These are phyloP conservation scores for Tausonia pullulans DNA, from an alignment of 1,284 basidiomycete genomes.

Conservation along the genomic window DNA sequence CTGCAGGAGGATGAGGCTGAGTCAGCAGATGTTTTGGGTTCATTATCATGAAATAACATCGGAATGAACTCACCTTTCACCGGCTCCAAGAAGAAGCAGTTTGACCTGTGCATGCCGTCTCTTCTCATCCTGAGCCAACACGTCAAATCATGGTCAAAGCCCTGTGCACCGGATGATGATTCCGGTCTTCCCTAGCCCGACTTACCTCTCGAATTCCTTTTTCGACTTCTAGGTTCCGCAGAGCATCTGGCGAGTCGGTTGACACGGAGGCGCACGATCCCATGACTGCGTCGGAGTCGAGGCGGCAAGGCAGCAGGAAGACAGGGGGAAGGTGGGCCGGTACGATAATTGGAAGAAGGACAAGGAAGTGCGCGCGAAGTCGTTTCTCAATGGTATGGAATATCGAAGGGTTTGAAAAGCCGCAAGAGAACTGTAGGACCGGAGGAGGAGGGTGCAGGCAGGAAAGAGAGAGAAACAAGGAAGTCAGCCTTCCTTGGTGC, in stretches of 20 bases:
- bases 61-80: constrained; percentile 47
- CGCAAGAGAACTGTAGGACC: background rate
- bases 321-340: background rate
- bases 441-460: background rate
- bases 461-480: background rate
- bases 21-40: no score
- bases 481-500: background rate
- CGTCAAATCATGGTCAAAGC: background rate
- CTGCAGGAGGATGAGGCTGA: no score
- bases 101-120: constrained; percentile 66
- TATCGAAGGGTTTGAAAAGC: background rate
- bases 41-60: no score
- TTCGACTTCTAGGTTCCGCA: constrained; percentile 47
- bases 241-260: constrained; percentile 24
- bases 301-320: background rate
- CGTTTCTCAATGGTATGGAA: background rate
- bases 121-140: constrained; percentile 46
- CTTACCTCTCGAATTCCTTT: constrained; percentile 51
- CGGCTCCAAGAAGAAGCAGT: constrained; percentile 79
- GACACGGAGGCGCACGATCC: constrained; percentile 60
- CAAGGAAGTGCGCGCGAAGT: background rate
- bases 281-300: constrained; percentile 38
- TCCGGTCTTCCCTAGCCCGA: constrained; percentile 12
- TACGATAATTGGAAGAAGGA: background rate
- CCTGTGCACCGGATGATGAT: background rate